phyloP scores from a whole-genome alignment of 2,329 filamentous ascomycete genomes.

The Plenodomus tracheiphilus region DNA sequence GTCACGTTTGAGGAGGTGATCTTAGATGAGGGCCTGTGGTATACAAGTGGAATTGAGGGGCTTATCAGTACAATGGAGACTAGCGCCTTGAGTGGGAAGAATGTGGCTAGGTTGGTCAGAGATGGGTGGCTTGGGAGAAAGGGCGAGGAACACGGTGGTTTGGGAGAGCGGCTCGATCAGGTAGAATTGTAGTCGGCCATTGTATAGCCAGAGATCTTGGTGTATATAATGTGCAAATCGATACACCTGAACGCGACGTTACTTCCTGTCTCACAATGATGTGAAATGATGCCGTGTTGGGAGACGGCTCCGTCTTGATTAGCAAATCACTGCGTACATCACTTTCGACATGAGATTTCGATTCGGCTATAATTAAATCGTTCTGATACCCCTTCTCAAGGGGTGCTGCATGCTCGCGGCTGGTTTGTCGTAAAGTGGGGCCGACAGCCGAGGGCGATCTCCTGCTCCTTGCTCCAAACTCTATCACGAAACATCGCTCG shows the following conservation, averaged over 20 bases:
- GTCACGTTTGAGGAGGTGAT: constrained; percentile 83
- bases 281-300: no score
- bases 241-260: no score
- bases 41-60: constrained; percentile 75
- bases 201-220: no score
- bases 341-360: no score
- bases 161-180: neutral
- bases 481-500: constrained; percentile 27
- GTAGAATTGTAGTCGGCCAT: neutral
- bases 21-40: constrained; percentile 67
- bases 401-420: no score
- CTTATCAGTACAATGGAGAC: constrained; percentile 99
- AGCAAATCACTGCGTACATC: no score
- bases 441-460: constrained; percentile 7
- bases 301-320: no score
- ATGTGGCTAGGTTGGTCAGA: constrained; percentile 72
- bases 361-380: no score
- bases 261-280: no score
- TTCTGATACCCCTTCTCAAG: no score
- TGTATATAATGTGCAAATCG: no score
- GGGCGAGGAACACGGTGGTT: neutral
- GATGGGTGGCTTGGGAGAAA: constrained; percentile 56
- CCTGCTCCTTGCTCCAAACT: constrained; percentile 11
- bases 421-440: neutral
- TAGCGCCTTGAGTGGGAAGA: constrained; percentile 86